Evolutionary conservation across 2,329 filamentous ascomycete genomes (phyloP).

Genomic region (Diplodia sapinea): DNA sequence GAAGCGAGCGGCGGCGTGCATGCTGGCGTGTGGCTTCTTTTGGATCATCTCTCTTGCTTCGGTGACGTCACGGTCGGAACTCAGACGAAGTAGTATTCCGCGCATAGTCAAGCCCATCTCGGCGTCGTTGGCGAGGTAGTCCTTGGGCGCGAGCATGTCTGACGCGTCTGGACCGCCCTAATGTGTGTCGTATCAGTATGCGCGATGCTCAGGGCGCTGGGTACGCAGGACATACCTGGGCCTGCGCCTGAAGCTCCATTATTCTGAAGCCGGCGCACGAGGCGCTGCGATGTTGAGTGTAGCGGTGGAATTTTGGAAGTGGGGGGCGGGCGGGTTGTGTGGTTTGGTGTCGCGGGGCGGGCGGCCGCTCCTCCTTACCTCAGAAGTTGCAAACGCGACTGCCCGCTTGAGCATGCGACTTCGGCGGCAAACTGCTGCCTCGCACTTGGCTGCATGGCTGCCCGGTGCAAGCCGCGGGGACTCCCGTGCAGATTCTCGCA

Average conservation of each 20-base stretch:
- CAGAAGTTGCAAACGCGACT: neutral
- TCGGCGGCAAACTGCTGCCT: neutral
- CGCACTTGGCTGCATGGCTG: accelerated
- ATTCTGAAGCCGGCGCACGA: neutral
- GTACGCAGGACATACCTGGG: neutral
- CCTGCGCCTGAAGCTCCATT: neutral
- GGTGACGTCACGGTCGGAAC: neutral
- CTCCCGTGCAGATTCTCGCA: neutral
- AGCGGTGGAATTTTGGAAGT: neutral
- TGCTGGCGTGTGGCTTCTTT: neutral
- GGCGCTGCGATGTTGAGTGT: no score
- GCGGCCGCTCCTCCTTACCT: neutral
- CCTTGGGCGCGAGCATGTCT: neutral
- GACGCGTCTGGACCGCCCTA: neutral
- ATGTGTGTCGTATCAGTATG: neutral
- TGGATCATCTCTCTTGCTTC: neutral
- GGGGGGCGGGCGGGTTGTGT: neutral
- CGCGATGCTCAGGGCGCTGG: no score
- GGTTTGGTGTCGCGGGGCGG: no score
- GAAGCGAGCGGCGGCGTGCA: neutral
- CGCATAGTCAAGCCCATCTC: neutral
- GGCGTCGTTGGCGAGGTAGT: neutral
- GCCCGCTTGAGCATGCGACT: neutral
- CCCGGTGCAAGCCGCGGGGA: no score
- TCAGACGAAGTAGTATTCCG: neutral